Evolutionary conservation across 129 eudicot species (phyloP).

Genomic region (Chrysanthemum seticuspe): DNA sequence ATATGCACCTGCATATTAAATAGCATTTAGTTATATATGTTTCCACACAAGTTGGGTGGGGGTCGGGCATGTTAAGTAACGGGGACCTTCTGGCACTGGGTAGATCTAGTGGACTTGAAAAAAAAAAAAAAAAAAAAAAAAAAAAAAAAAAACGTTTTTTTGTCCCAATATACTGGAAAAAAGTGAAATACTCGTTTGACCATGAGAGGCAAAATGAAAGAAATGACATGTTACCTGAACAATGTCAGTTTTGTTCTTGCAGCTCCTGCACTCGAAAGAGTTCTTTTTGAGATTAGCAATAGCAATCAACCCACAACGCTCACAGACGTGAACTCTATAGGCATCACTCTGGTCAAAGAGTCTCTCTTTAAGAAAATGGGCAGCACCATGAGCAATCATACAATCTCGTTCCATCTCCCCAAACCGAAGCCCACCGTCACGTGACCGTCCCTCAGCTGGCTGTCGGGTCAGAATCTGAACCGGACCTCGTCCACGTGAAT

Average conservation of each 20-base stretch:
- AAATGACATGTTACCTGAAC: constrained; percentile 57
- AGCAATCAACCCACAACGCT: constrained; percentile 81
- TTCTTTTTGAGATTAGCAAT: constrained; percentile 83
- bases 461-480: constrained; percentile 92
- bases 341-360: constrained; percentile 97
- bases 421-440: constrained; percentile 96
- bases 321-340: constrained; percentile 88
- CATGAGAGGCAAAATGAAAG: no score
- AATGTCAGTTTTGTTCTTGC: constrained; percentile 90
- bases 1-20: constrained; percentile 65
- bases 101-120: no score
- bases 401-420: constrained; percentile 99
- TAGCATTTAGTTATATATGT: neutral
- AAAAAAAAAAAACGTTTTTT: no score
- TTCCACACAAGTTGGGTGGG: neutral
- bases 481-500: constrained; percentile 96
- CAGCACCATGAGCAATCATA: constrained; percentile 99
- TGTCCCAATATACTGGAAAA: no score
- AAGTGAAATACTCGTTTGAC: no score
- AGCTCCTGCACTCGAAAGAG: constrained; percentile 87
- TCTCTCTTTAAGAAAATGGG: constrained; percentile 89
- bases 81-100: neutral
- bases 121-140: no score
- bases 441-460: constrained; percentile 97
- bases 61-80: neutral